Base-by-base conservation (phyloP, 495 filamentous ascomycete genomes). In the Penicillium robsamsonii region DNA sequence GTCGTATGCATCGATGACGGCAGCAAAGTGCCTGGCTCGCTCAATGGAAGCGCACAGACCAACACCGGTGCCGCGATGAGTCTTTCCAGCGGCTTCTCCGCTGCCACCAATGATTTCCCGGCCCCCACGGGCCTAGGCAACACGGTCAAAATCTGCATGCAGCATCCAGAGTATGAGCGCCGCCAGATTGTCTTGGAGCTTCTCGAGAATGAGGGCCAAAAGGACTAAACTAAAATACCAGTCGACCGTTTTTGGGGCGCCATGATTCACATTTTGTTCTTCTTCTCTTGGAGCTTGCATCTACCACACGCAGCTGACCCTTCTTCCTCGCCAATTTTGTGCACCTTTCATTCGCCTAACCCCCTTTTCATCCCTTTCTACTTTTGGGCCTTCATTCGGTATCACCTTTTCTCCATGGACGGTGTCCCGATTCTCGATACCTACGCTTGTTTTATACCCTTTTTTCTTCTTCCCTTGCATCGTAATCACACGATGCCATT, bases 61-160 rank as follows among this genome's bases (percentile, higher is more conserved):
- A 67, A 54, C 46, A 53, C 60, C 7, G 63, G 64, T 42, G 60
- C 62, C 25, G 57, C 62, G 0, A 61, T 70, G 44, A 66, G 66
- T 22, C 55, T 70, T 5, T 58, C 60, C 9, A 67, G 67, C 20
- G 70, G 70, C 12, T 53, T 65, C 25, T 54, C 52, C 5, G 59
- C 56, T 15, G 25, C 40, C 5, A 50, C 53, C 0, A 78, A 78
- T 58, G 75, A 75, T 4, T 61, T 66, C 3, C 41, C 62, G 7
- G 66, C 59, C 1, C 53, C 40, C 24, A 53, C 33, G 2, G 45
- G 29, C 2, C 3, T 47, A 17, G 69, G 70, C 13, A 73, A 85
- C 55, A 96, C 86, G 2, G 85, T 97, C 51, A 98, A 98, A 80
- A 83, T 98, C 40, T 89, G 87, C 59, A 93, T 97, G 90, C 90